Conservation (phyloP, 768 basidiomycete species). For the Mycena venus region DNA sequence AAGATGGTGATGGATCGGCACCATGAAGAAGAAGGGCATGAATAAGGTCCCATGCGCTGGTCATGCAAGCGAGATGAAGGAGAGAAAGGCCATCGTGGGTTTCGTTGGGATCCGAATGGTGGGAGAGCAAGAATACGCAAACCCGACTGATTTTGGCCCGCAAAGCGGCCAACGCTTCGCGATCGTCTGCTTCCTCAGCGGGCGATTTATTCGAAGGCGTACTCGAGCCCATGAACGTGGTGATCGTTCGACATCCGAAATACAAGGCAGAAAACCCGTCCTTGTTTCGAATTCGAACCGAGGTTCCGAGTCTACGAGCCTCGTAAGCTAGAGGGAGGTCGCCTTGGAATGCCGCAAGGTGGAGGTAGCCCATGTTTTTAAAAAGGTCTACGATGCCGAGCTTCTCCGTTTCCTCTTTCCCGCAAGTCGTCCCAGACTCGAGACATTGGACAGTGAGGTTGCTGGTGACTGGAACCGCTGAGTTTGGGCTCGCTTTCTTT, state of each 20-base stretch:
- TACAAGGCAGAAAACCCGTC: not conserved
- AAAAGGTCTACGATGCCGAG: no score
- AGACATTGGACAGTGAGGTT: not conserved
- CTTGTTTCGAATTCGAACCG: not conserved
- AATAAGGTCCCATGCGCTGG: not conserved
- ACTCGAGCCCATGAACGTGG: not conserved
- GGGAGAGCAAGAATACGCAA: not conserved
- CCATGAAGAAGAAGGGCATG: not conserved
- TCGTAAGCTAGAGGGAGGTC: not conserved
- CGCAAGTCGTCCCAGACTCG: not conserved
- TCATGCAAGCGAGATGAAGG: not conserved
- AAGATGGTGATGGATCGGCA: not conserved
- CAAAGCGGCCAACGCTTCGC: not conserved
- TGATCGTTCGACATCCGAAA: not conserved
- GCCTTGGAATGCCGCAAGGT: not conserved
- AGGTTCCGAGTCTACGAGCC: not conserved
- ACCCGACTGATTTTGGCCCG: not conserved
- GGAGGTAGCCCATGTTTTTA: not conserved
- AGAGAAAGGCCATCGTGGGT: not conserved
- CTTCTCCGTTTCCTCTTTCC: no score
- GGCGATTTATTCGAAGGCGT: no score
- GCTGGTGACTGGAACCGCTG: not conserved
- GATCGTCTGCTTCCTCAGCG: not conserved
- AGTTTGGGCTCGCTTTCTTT: not conserved
- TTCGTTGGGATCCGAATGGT: constrained; percentile 8